Conservation (phyloP, 2,329 filamentous ascomycete genomes). For the Colletotrichum tanaceti region DNA sequence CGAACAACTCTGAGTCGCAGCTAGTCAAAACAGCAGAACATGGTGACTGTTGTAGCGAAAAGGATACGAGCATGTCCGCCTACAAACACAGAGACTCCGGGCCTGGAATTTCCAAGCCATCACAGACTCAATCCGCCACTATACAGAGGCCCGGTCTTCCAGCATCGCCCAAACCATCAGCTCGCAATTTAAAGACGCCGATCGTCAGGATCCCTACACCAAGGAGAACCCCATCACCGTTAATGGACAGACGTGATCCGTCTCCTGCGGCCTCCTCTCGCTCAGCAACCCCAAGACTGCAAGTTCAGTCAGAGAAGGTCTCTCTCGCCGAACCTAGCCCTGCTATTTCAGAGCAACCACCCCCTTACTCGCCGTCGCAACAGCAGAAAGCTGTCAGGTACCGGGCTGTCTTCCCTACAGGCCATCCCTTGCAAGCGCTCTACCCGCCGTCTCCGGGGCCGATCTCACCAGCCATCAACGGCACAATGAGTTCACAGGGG, state of each 20-base stretch:
- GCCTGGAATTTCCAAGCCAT: slow-evolving; percentile 8
- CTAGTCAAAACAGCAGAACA: slow-evolving; percentile 45
- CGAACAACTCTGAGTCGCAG: slow-evolving; percentile 40
- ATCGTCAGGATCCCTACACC: slow-evolving; percentile 54
- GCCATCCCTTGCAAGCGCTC: slow-evolving; percentile 58
- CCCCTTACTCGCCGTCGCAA: slow-evolving; percentile 66
- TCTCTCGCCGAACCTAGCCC: slow-evolving; percentile 26
- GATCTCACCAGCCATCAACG: slow-evolving; percentile 70
- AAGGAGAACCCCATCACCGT: slow-evolving; percentile 49
- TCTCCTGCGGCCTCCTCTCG: slow-evolving; percentile 47
- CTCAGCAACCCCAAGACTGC: slow-evolving; percentile 39
- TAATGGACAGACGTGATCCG: slow-evolving; percentile 39
- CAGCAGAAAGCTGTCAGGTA: slow-evolving; percentile 60
- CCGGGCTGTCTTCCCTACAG: slow-evolving; percentile 68
- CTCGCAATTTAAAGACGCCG: slow-evolving; percentile 44
- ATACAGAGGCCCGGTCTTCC: slow-evolving; percentile 36
- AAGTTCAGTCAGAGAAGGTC: slow-evolving; percentile 29
- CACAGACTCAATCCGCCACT: slow-evolving; percentile 14
- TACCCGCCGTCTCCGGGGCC: slow-evolving; percentile 70
- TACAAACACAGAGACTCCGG: not conserved
- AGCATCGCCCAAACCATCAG: slow-evolving; percentile 41
- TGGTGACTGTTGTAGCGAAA: slow-evolving; percentile 54
- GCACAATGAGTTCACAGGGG: slow-evolving; percentile 71
- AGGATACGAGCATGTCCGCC: slow-evolving; percentile 29
- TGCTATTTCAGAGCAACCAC: slow-evolving; percentile 57